A percentile compares a stretch with the other conserved stretches of the same genome.
phyloP scores from a whole-genome alignment of 1,284 basidiomycete genomes.

The Melampsora larici-populina region DNA sequence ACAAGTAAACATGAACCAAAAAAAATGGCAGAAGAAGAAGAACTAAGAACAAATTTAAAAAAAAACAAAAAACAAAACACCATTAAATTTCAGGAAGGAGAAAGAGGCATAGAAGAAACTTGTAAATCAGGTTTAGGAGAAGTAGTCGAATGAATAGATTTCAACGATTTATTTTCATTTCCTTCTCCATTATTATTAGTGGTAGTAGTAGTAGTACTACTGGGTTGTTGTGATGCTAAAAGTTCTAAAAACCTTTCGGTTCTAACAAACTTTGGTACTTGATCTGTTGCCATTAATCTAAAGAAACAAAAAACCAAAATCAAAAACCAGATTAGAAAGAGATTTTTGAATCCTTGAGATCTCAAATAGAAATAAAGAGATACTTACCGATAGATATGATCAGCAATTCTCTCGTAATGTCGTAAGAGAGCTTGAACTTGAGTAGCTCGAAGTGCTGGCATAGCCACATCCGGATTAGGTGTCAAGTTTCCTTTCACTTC shows the following conservation, averaged over 20 bases:
- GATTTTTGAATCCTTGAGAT: not conserved
- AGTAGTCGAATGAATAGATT: not conserved
- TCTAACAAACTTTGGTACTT: constrained; percentile 39
- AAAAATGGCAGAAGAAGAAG: no score
- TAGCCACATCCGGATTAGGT: constrained; percentile 54
- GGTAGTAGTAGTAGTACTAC: constrained; percentile 8
- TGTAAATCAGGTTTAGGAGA: not conserved
- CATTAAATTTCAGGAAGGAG: not conserved
- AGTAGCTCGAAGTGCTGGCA: constrained; percentile 64
- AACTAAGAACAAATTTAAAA: not conserved
- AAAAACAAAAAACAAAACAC: not conserved
- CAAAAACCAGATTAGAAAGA: not conserved
- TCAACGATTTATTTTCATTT: not conserved
- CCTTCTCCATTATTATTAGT: not conserved
- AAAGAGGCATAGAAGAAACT: not conserved
- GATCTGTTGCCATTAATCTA: constrained; percentile 43
- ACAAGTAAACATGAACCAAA: no score
- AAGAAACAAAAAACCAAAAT: not conserved
- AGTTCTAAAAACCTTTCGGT: constrained; percentile 39
- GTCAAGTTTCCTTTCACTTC: constrained; percentile 21
- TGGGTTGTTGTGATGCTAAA: constrained; percentile 31
- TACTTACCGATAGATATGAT: constrained; percentile 90
- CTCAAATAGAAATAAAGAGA: not conserved
- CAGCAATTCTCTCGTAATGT: constrained; percentile 92
- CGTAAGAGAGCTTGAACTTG: constrained; percentile 90